Evolutionary conservation across 176 grass and related monocot genomes (phyloP).

Genomic region (Oryza brachyantha): DNA sequence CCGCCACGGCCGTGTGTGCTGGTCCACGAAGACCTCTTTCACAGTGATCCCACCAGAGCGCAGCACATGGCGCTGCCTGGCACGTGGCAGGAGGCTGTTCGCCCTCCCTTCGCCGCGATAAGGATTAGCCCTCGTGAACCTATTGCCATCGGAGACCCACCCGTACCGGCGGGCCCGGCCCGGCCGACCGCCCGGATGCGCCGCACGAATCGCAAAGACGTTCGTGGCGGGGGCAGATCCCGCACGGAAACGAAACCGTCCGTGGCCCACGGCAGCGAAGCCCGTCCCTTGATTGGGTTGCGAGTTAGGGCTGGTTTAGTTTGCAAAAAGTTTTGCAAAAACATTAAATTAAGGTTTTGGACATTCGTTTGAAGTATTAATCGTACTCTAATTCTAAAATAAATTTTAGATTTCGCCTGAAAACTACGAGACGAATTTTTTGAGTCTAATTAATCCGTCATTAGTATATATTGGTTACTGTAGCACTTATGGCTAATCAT

Average conservation of each 20-base stretch:
- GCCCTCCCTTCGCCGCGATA: slow-evolving; percentile 33
- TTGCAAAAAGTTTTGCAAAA: too few relatives aligned
- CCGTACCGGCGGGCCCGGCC: not conserved
- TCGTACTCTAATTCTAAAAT: too few relatives aligned
- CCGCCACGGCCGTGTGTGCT: not conserved
- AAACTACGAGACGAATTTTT: too few relatives aligned
- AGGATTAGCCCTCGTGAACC: slow-evolving; percentile 56
- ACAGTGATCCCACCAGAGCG: slow-evolving; percentile 19
- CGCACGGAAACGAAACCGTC: slow-evolving; percentile 40
- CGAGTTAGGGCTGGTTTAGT: too few relatives aligned
- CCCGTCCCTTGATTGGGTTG: slow-evolving; percentile 41
- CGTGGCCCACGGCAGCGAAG: too few relatives aligned
- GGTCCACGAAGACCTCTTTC: slow-evolving; percentile 29
- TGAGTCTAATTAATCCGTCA: too few relatives aligned
- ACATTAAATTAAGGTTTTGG: too few relatives aligned
- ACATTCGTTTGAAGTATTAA: too few relatives aligned
- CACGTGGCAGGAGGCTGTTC: slow-evolving; percentile 43
- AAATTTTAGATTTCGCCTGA: too few relatives aligned
- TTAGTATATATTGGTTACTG: too few relatives aligned
- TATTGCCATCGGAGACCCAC: slow-evolving; percentile 23
- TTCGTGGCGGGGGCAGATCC: slow-evolving; percentile 1
- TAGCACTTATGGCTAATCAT: too few relatives aligned
- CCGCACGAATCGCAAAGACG: slow-evolving; percentile 39
- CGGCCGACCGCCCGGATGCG: not conserved
- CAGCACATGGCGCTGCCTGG: slow-evolving; percentile 41